Evolutionary conservation across 2,329 filamentous ascomycete genomes (phyloP).

Genomic region (Fusarium mexicanum): DNA sequence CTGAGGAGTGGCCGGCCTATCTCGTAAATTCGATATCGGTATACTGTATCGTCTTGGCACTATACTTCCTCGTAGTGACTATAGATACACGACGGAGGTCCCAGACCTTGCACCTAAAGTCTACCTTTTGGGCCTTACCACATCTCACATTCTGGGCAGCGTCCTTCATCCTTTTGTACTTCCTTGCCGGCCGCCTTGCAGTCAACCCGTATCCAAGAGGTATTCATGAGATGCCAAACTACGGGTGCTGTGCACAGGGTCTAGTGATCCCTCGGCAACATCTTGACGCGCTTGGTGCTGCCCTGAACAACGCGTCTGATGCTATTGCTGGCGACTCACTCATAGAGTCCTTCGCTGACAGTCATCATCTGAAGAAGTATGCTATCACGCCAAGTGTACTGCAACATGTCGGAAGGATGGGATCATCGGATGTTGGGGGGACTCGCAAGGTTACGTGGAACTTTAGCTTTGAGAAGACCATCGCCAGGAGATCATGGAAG

Average conservation of each 20-base stretch:
- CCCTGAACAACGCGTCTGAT: conserved; percentile 31
- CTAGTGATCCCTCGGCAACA: conserved; percentile 45
- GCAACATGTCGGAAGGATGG: conserved; percentile 46
- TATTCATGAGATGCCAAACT: conserved; percentile 47
- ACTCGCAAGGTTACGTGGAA: conserved; percentile 45
- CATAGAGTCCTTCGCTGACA: conserved; percentile 45
- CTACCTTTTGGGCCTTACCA: background rate
- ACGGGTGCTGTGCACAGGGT: conserved; percentile 50
- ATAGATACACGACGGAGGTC: conserved; percentile 12
- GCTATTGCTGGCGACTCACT: conserved; percentile 44
- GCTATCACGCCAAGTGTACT: conserved; percentile 47
- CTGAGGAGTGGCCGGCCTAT: conserved; percentile 46
- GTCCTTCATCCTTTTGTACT: conserved; percentile 40
- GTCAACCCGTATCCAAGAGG: conserved; percentile 37
- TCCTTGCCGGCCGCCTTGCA: conserved; percentile 43
- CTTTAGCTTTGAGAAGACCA: conserved; percentile 43
- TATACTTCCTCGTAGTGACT: conserved; percentile 27
- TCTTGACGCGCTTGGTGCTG: conserved; percentile 29
- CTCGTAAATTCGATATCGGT: conserved; percentile 10
- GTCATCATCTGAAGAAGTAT: conserved; percentile 42
- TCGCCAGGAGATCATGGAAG: background rate
- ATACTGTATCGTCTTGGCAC: background rate
- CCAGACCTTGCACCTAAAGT: background rate
- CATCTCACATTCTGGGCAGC: conserved; percentile 40
- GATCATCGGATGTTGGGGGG: conserved; percentile 38